Evolutionary conservation across 2,329 filamentous ascomycete species (phyloP).

Genomic region (Basipetospora chlamydospora): DNA sequence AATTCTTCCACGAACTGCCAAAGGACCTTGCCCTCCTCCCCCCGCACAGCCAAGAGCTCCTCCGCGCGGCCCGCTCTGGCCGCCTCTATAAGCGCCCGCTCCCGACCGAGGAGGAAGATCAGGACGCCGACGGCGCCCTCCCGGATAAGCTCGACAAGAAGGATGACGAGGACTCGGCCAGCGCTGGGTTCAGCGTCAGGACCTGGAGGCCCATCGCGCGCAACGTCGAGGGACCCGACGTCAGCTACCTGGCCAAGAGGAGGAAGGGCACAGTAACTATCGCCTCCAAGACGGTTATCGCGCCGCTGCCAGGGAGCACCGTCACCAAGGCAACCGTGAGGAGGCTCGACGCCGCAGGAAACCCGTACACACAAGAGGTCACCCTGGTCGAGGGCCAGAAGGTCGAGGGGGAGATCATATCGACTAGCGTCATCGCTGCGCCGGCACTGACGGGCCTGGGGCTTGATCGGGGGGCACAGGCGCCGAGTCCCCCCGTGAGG

Average conservation of each 20-base stretch:
- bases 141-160: constrained; percentile 43
- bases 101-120: constrained; percentile 47
- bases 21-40: constrained; percentile 68
- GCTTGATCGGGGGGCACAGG: constrained; percentile 41
- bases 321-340: constrained; percentile 70
- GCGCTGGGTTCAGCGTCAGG: constrained; percentile 38
- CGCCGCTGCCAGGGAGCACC: constrained; percentile 32
- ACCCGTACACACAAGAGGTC: constrained; percentile 71
- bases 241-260: constrained; percentile 45
- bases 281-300: constrained; percentile 34
- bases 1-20: constrained; percentile 69
- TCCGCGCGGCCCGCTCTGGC: constrained; percentile 68
- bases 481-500: constrained; percentile 19
- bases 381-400: constrained; percentile 65
- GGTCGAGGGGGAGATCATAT: constrained; percentile 69
- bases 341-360: constrained; percentile 63
- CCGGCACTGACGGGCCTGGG: constrained; percentile 43
- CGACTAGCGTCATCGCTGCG: constrained; percentile 38
- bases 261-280: constrained; percentile 46
- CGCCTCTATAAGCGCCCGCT: constrained; percentile 59
- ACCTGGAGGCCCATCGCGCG: constrained; percentile 49
- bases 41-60: constrained; percentile 65
- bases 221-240: constrained; percentile 35
- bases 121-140: constrained; percentile 31
- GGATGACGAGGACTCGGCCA: constrained; percentile 41